Conservation (phyloP, 1,139 yeast genomes). For the Chernovozyma sophiae-reginae region DNA sequence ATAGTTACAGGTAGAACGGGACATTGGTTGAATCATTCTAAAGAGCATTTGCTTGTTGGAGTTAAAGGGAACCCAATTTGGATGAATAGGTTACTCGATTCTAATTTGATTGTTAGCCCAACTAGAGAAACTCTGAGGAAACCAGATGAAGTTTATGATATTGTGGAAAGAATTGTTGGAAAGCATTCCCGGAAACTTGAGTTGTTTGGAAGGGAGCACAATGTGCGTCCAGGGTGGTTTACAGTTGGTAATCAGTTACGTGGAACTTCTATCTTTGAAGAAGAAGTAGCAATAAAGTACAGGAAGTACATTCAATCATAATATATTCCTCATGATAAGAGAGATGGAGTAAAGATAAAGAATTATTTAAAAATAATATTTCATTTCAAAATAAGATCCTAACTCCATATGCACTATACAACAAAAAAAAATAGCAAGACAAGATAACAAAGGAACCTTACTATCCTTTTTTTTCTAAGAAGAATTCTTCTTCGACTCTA, state of each 20-base stretch:
- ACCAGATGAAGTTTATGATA: slow-evolving; percentile 87
- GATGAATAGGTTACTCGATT: slow-evolving; percentile 62
- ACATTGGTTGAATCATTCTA: slow-evolving; percentile 94
- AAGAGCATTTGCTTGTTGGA: slow-evolving; percentile 85
- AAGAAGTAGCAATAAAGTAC: slow-evolving; percentile 46
- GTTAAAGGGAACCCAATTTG: slow-evolving; percentile 77
- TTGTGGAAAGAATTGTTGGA: slow-evolving; percentile 82
- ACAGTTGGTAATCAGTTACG: slow-evolving; percentile 78
- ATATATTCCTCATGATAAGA: too few relatives aligned
- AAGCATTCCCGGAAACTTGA: slow-evolving; percentile 73
- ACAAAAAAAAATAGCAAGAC: too few relatives aligned
- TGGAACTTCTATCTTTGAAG: slow-evolving; percentile 56
- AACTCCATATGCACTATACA: too few relatives aligned
- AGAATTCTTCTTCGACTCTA: not conserved
- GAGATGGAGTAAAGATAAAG: too few relatives aligned
- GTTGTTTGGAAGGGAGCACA: slow-evolving; percentile 83
- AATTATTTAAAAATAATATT: too few relatives aligned
- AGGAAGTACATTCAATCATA: slow-evolving; percentile 13
- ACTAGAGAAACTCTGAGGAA: slow-evolving; percentile 87
- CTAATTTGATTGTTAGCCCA: slow-evolving; percentile 73
- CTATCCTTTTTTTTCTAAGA: too few relatives aligned
- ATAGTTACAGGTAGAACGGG: slow-evolving; percentile 96
- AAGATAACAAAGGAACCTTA: too few relatives aligned
- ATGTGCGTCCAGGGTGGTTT: slow-evolving; percentile 86
- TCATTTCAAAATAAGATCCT: too few relatives aligned